These are phyloP conservation scores for Tylopilus cervinicoccineus DNA, from an alignment of 768 basidiomycete species.

Conservation along the genomic window DNA sequence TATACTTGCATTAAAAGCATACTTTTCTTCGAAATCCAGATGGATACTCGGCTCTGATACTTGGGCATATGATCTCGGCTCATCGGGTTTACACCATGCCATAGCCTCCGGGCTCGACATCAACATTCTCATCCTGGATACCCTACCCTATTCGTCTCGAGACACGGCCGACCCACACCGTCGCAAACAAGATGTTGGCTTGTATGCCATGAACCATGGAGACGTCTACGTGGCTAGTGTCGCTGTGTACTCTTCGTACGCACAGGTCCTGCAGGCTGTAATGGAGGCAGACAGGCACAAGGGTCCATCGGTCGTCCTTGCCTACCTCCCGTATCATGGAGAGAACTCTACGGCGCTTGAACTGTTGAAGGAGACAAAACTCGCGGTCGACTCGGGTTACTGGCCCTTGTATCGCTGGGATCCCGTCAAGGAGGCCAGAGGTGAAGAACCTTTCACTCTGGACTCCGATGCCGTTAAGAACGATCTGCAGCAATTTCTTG, in stretches of 20 bases:
- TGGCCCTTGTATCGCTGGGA: slow-evolving; percentile 99
- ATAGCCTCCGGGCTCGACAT: slow-evolving; percentile 88
- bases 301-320: slow-evolving; percentile 90
- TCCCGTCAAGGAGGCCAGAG: slow-evolving; percentile 71
- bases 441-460: slow-evolving; percentile 84
- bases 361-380: slow-evolving; percentile 95
- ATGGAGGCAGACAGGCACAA: slow-evolving; percentile 86
- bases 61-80: slow-evolving; percentile 96
- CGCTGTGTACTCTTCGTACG: slow-evolving; percentile 93
- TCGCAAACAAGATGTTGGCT: slow-evolving; percentile 92
- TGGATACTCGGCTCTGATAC: slow-evolving; percentile 99
- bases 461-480: slow-evolving; percentile 94
- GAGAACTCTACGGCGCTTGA: slow-evolving; percentile 81
- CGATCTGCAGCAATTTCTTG: slow-evolving; percentile 89
- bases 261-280: slow-evolving; percentile 88
- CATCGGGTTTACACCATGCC: slow-evolving; percentile 92
- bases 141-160: slow-evolving; percentile 80
- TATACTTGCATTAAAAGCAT: slow-evolving; percentile 55
- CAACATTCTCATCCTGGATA: slow-evolving; percentile 95
- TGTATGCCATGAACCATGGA: slow-evolving; percentile 98
- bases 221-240: slow-evolving; percentile 94
- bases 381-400: slow-evolving; percentile 93
- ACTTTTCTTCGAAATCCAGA: slow-evolving; percentile 66
- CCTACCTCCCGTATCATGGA: slow-evolving; percentile 84
- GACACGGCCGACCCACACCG: slow-evolving; percentile 64